These are phyloP conservation scores for Claviceps pazoutovae DNA, from an alignment of 2,329 filamentous ascomycete genomes.

Conservation along the genomic window DNA sequence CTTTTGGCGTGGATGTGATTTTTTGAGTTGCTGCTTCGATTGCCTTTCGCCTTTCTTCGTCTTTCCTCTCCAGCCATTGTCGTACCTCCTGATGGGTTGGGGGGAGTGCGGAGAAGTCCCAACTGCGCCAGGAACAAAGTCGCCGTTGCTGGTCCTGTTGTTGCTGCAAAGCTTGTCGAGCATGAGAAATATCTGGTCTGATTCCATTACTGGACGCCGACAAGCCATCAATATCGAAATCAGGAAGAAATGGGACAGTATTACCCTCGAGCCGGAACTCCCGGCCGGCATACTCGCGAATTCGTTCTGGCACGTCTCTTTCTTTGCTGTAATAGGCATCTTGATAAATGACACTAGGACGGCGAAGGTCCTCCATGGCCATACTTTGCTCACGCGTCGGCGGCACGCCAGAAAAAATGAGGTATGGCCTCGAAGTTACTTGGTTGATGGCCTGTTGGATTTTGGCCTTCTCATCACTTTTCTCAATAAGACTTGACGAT, in stretches of 20 bases:
- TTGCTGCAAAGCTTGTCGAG: constrained; percentile 37
- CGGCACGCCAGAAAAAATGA: constrained; percentile 17
- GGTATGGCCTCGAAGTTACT: constrained; percentile 1
- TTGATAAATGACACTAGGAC: constrained; percentile 64
- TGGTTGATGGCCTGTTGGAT: constrained; percentile 1
- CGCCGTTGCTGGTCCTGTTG: constrained; percentile 31
- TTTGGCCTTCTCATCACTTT: constrained; percentile 1
- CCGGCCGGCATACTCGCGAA: constrained; percentile 73
- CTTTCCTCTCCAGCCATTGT: constrained; percentile 45
- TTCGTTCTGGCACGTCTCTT: constrained; percentile 62
- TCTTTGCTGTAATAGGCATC: constrained; percentile 78
- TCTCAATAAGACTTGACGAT: background rate
- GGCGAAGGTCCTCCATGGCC: constrained; percentile 12
- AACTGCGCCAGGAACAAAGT: constrained; percentile 44
- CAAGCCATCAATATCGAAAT: constrained; percentile 52
- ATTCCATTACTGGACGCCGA: constrained; percentile 42
- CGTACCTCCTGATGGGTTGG: constrained; percentile 58
- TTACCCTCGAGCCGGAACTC: constrained; percentile 68
- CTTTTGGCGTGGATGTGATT: constrained; percentile 15
- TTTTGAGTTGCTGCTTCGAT: constrained; percentile 8
- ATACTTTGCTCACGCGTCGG: constrained; percentile 11
- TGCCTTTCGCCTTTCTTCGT: constrained; percentile 7
- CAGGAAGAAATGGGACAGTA: constrained; percentile 64
- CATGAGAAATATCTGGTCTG: constrained; percentile 29
- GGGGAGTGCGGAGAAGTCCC: constrained; percentile 62